A percentile compares a stretch with the other conserved stretches of the same genome.
Evolutionary conservation across 805 yeast species (phyloP).

Genomic region (Starmerella sirachaensis): DNA sequence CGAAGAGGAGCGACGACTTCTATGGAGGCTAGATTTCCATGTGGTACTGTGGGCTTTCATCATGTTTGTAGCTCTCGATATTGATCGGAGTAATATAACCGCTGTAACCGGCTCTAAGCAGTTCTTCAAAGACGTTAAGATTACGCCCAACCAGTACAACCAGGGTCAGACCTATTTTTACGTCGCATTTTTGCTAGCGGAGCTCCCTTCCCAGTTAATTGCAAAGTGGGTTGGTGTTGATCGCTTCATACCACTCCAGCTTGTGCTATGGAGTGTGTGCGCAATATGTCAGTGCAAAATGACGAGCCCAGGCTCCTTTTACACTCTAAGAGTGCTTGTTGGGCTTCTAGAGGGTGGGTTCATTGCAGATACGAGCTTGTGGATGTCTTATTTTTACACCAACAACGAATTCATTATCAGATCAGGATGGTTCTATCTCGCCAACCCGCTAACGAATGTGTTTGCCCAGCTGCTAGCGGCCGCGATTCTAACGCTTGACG

Average conservation of each 20-base stretch:
- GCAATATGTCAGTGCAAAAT: conserved; percentile 41
- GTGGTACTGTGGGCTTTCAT: conserved; percentile 45
- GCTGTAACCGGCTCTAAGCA: conserved; percentile 28
- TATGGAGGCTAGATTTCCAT: conserved; percentile 40
- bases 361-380: conserved; percentile 32
- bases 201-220: conserved; percentile 54
- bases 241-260: conserved; percentile 49
- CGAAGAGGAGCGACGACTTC: conserved; percentile 28
- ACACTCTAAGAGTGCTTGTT: conserved; percentile 38
- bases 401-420: conserved; percentile 44
- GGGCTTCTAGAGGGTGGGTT: conserved; percentile 48
- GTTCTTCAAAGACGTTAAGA: conserved; percentile 8
- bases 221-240: conserved; percentile 54
- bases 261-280: conserved; percentile 45
- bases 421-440: conserved; percentile 39
- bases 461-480: conserved; percentile 32
- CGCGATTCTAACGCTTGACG: conserved; percentile 38
- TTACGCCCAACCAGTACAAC: conserved; percentile 33
- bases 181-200: conserved; percentile 44
- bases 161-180: conserved; percentile 40
- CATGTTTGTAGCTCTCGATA: conserved; percentile 44
- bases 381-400: conserved; percentile 33
- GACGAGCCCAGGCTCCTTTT: conserved; percentile 33
- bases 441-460: conserved; percentile 32
- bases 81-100: conserved; percentile 46